Base-by-base conservation (phyloP, 441 rosid genomes). In the Populus hybrid region DNA sequence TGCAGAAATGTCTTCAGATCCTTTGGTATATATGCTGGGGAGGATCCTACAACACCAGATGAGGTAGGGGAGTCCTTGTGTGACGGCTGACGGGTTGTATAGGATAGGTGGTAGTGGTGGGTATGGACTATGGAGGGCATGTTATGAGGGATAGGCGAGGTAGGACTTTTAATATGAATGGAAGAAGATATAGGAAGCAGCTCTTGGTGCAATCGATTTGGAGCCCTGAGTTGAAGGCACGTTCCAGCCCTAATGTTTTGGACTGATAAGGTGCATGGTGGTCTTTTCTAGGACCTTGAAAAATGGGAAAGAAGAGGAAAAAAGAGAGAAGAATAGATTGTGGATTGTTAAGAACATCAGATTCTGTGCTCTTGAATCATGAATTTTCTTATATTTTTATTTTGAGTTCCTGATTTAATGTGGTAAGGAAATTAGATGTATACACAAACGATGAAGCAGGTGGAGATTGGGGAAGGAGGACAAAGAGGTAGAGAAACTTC, bases 1-100 rank as follows among this genome's bases (percentile, higher is more conserved):
- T 10, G 98, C 94, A 0, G 98, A 94, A 78, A 85, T 94, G 26
- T 74, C 94, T 2, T 85, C 96, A 28, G 91, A 94, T 74, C 98
- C 98, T n/a, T 68, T 94, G 71, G 88, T 92, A 53, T 91, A 94
- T 92, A 92, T 67, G 96, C 98, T n/a, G 96, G 97, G 6, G 97
- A 92, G 78, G 98, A 94, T 59, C 98, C 98, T 20, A 92, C 93
- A 12, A 88, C 97, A 5, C 97, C 98, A 76, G 90, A 92, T 56
- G 97, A 92, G 84, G 91, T 93, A 0, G 98, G 91, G 3, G 98
- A 93, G n/a, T n/a, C n/a, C 74, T 72, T 92, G 26, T 93, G 98
- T 38, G 42, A 38, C 42, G 42, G 42, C 42, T 16, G 97, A 91
- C 35, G 95, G 97, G 1, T 66, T 91, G 83, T 92, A 92, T 78